These are phyloP conservation scores for Scytalidium sp. DNA, from an alignment of 2,329 filamentous ascomycete genomes.

Conservation along the genomic window DNA sequence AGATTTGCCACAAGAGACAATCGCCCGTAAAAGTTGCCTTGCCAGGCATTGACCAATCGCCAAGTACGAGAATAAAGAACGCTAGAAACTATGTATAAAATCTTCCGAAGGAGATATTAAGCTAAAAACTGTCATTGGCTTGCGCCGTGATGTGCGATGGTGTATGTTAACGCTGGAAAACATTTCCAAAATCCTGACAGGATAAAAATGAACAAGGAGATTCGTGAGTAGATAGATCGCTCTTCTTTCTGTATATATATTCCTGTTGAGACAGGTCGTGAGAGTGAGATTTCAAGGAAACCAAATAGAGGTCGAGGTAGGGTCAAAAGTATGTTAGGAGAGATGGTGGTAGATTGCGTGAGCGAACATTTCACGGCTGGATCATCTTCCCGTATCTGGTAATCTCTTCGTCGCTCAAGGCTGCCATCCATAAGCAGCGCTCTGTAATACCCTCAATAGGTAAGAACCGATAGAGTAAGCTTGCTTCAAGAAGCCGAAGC, in stretches of 20 bases:
- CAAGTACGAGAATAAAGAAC: too few species aligned
- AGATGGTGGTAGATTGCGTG: background rate
- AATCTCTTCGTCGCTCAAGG: conserved; percentile 74
- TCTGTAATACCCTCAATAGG: conserved; percentile 75
- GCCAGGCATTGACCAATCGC: too few species aligned
- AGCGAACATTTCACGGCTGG: conserved; percentile 19
- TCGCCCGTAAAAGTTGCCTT: too few species aligned
- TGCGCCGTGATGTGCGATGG: too few species aligned
- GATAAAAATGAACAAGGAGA: too few species aligned
- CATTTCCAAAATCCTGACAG: too few species aligned
- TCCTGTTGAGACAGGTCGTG: background rate
- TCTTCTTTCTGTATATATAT: background rate
- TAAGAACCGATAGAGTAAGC: conserved; percentile 69
- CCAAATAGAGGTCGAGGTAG: background rate
- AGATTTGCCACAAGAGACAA: too few species aligned
- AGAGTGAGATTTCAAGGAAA: background rate
- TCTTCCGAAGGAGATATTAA: too few species aligned
- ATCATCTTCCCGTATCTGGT: conserved; percentile 35
- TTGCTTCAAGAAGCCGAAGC: conserved; percentile 74
- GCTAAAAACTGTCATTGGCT: too few species aligned
- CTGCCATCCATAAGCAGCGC: conserved; percentile 82
- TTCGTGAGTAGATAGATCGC: background rate
- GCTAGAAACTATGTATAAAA: too few species aligned
- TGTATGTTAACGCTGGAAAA: too few species aligned
- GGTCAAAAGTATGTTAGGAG: background rate